Evolutionary conservation across 2,329 filamentous ascomycete genomes (phyloP), one percentile per base, ranked within the genome.

Genomic region (Keithomyces neogunnii): DNA sequence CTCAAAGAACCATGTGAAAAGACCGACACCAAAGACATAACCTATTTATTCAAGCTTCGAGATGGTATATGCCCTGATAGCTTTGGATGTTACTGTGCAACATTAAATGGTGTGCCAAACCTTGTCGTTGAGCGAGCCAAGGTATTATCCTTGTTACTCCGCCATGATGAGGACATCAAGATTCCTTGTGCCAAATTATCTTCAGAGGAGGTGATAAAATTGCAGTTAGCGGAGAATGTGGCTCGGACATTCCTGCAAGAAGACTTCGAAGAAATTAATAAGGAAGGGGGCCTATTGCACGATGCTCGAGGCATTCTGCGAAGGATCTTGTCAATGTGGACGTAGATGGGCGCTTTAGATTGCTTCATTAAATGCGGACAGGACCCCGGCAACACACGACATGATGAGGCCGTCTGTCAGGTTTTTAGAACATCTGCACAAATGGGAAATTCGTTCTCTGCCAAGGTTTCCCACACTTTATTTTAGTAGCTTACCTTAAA

Each of bases 81-180:
- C 62, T 95, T 95, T 61, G 93, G 93, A 1, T 88, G 84, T 31
- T 78, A 80, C 67, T 97, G 93, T 63, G 93, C 93, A 31, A 83
- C 84, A 3, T 80, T 95, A 66, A 96, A 95, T 60, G 91, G 91
- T 1, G 82, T 99, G 11, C 84, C 89, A 32, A 62, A 69, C 19
- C 74, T 77, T 4, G 80, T 97, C 8, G 78, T 96, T 5, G 72
- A 85, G 13, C 81, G 91, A 51, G 90, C 92, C 0, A 85, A 89
- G 56, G 78, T 84, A 6, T 75, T 99, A 36, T 81, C 86, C 28
- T 66, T 81, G 5, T 71, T 93, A 13, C 73, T 86, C 35, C 80
- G 81, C 13, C 80, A 76, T 48, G 88, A 89, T 5, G 86, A 92
- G 61, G 88, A 95, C 64, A 72, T 97, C 2, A 79, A 85, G 5